Percentiles rank a stretch among this genome's conserved stretches.
Evolutionary conservation across 345 rosid species (phyloP).

Genomic region (Arabidopsis thaliana): DNA sequence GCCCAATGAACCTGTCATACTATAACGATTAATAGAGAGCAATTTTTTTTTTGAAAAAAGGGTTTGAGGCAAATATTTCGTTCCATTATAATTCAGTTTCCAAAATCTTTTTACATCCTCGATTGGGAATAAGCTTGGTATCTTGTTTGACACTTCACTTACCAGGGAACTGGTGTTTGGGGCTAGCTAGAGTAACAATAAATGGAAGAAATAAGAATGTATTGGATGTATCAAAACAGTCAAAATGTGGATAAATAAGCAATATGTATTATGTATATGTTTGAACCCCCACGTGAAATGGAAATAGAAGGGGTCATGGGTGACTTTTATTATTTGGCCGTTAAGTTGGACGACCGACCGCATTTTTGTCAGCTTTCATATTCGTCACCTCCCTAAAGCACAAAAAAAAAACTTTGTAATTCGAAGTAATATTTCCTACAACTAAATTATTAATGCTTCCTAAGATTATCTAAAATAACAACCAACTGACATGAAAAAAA

Average conservation of each 20-base stretch:
- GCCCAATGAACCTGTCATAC: not conserved
- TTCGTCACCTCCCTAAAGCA: not conserved
- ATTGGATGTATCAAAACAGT: constrained; percentile 33
- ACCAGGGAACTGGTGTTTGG: constrained; percentile 22
- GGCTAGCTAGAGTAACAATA: constrained; percentile 14
- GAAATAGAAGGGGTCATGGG: constrained; percentile 7
- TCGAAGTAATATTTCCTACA: not conserved
- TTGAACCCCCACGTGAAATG: constrained; percentile 33
- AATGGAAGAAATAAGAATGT: constrained; percentile 32
- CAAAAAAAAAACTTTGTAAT: not conserved
- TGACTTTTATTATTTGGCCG: constrained; percentile 33
- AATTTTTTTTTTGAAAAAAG: no score
- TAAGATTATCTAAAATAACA: not conserved
- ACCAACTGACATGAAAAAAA: not conserved
- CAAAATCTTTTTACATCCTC: not conserved
- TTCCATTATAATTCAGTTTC: not conserved
- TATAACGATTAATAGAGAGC: not conserved
- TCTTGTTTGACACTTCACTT: constrained; percentile 21
- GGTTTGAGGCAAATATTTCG: not conserved
- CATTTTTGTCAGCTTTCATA: constrained; percentile 16
- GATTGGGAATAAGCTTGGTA: constrained; percentile 13
- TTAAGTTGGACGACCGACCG: constrained; percentile 42
- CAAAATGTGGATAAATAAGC: constrained; percentile 24
- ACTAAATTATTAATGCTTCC: not conserved
- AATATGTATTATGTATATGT: not conserved